Evolutionary conservation across 495 filamentous ascomycete genomes (phyloP).

Genomic region (Penicillium silybi): DNA sequence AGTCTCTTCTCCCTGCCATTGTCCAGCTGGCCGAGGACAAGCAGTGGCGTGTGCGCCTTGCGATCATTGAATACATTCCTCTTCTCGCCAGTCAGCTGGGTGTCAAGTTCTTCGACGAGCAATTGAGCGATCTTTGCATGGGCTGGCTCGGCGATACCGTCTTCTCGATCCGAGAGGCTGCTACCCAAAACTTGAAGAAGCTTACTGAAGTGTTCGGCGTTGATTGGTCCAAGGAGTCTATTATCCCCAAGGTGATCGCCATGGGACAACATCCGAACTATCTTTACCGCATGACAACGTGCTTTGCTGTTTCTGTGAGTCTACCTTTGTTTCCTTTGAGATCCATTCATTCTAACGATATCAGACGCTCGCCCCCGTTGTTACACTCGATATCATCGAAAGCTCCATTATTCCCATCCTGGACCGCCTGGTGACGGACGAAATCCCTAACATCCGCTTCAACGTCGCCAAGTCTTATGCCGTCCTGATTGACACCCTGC

Average conservation of each 20-base stretch:
- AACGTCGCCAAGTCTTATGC: slow-evolving; percentile 98
- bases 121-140: slow-evolving; percentile 94
- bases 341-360: slow-evolving; percentile 26
- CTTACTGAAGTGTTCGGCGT: slow-evolving; percentile 97
- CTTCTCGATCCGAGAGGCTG: slow-evolving; percentile 96
- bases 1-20: slow-evolving; percentile 96
- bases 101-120: slow-evolving; percentile 97
- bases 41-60: slow-evolving; percentile 96
- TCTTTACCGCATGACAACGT: slow-evolving; percentile 98
- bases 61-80: slow-evolving; percentile 99
- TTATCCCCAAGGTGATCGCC: slow-evolving; percentile 96
- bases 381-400: slow-evolving; percentile 86
- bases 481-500: slow-evolving; percentile 81
- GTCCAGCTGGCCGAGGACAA: slow-evolving; percentile 98
- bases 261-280: slow-evolving; percentile 99
- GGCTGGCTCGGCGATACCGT: slow-evolving; percentile 99
- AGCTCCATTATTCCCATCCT: slow-evolving; percentile 93
- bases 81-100: slow-evolving; percentile 92
- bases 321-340: neutral
- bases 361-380: slow-evolving; percentile 88
- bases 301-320: slow-evolving; percentile 94
- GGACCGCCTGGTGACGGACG: slow-evolving; percentile 84
- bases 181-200: slow-evolving; percentile 95
- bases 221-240: slow-evolving; percentile 94
- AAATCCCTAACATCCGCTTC: slow-evolving; percentile 98